Evolutionary conservation across 176 grass and related monocot species (phyloP), one percentile per base, ranked within the genome.

Genomic region (Rhynchospora tenuis): DNA sequence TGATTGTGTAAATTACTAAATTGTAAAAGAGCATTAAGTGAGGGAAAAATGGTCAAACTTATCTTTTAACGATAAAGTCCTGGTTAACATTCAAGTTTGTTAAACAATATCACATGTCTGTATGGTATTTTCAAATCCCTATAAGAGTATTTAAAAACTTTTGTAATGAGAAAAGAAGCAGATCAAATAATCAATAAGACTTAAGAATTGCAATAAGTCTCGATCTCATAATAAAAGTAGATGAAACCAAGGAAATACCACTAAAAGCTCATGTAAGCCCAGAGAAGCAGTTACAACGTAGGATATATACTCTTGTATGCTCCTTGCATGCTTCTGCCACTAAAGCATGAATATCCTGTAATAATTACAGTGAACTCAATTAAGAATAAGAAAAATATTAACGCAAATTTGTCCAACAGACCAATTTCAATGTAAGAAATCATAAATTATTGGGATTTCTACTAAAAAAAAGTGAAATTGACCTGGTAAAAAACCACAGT

Each of bases 251-350:
- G n/a, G 58, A 23, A 86, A 73, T 90, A 98, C 95, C 90, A 95
- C 92, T 82, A 98, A 84, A 94, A 98, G 95, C 70, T 90, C 95
- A 83, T 95, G 92, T 48, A 98, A 86, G 62, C 95, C 95, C 86
- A 98, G 90, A 80, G 90, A 91, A 64, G 91, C 95, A 83, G 88
- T 95, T 77, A 95, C 80, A 59, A 98, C 64, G 50, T 90, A 98
- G 1, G 89, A 84, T 91, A 98, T 52, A 84, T 91, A 98, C 59
- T 24, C 94, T 80, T 16, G 84, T 87, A 66, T 95, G 91, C 72
- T 90, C 88, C 86, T 90, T 86, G 7, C 89, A 95, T 55, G 92
- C 89, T 66, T 91, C 91, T 27, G 87, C 83, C 72, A 86, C 90
- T 87, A 94, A 91, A 73, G 92, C 72, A 81, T 92, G 92, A 27